Base-by-base conservation (phyloP, 176 grass and related monocot genomes). In the Bromus sterilis region DNA sequence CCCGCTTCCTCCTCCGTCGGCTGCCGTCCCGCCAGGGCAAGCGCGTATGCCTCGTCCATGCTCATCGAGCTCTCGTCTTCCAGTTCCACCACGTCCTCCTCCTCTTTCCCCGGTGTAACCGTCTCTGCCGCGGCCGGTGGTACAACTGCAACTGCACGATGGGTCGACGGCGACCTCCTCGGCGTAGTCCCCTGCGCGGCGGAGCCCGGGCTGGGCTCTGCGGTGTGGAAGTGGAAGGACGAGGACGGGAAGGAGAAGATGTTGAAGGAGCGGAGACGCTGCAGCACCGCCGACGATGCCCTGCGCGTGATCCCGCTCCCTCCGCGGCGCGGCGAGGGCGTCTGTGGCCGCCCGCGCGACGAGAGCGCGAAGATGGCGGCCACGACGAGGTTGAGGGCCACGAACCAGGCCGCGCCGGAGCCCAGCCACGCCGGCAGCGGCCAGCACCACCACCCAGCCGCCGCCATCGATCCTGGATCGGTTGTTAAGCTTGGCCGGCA, bases 11-110 rank as follows among this genome's bases (percentile, higher is more conserved):
- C 74, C 66, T 78, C 79, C 44, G 23, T 34, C 66, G 11, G 31
- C 21, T 11, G 65, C 78, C 39, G 65, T 37, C 15, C 40, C 4
- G 29, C 73, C 57, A 74, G 34, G 25, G 39, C 78, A 4, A 90
- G 35, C 36, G 74, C 88, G 46, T 86, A 90, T 0, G 79, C 79
- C 23, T 90, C 83, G 7, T 90, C 88, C 88, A 86, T 78, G 83
- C 37, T 90, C 79, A 90, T 64, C 36, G 58, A 12, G 57, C 44
- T 87, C 20, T 20, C 23, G 3, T 83, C 74, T 20, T 78, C 70
- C 4, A n/a, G n/a, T n/a, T n/a, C n/a, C n/a, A n/a, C n/a, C n/a
- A 7, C 7, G 13, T 48, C 39, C 0, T 13, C 81, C 5, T 56
- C 60, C 5, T 33, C 23, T 15, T 25, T 14, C 66, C 18, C 76